Conservation (phyloP, 495 filamentous ascomycete genomes). For the Pyronema omphalodes region DNA sequence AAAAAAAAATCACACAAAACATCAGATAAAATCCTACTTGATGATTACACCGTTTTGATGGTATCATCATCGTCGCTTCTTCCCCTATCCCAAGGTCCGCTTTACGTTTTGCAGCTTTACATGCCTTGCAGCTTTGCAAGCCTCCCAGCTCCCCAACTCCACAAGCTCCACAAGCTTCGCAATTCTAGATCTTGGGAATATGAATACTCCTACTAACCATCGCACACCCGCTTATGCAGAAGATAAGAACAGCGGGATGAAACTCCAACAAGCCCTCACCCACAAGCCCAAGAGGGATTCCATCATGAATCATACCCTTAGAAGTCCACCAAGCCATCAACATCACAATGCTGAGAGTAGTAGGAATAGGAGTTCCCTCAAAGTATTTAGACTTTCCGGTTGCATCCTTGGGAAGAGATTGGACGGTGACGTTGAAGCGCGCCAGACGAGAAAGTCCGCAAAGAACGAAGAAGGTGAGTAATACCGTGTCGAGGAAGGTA, state of each 20-base stretch:
- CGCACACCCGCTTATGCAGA: slow-evolving; percentile 65
- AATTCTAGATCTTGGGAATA: slow-evolving; percentile 70
- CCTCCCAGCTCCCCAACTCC: too few species aligned
- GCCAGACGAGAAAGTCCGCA: slow-evolving; percentile 87
- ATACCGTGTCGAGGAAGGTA: slow-evolving; percentile 65
- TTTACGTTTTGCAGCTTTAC: background rate
- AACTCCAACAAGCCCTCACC: slow-evolving; percentile 57
- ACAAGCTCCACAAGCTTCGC: background rate
- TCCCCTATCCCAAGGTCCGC: background rate
- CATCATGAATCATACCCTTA: slow-evolving; percentile 58
- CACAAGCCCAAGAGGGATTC: slow-evolving; percentile 50
- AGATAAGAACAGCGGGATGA: slow-evolving; percentile 69
- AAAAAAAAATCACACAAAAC: too few species aligned
- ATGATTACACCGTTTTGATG: too few species aligned
- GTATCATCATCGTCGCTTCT: too few species aligned
- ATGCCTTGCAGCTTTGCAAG: too few species aligned
- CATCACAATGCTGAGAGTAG: slow-evolving; percentile 55
- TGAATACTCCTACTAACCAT: slow-evolving; percentile 93
- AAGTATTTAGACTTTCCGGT: slow-evolving; percentile 85
- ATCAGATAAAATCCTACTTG: too few species aligned
- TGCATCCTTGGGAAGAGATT: slow-evolving; percentile 72
- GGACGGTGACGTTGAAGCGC: slow-evolving; percentile 90
- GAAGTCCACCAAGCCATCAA: slow-evolving; percentile 82
- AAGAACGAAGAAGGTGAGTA: slow-evolving; percentile 80
- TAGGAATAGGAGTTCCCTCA: slow-evolving; percentile 92